Evolutionary conservation across 2,329 filamentous ascomycete species (phyloP).

Genomic region (Kalmusia sp.): DNA sequence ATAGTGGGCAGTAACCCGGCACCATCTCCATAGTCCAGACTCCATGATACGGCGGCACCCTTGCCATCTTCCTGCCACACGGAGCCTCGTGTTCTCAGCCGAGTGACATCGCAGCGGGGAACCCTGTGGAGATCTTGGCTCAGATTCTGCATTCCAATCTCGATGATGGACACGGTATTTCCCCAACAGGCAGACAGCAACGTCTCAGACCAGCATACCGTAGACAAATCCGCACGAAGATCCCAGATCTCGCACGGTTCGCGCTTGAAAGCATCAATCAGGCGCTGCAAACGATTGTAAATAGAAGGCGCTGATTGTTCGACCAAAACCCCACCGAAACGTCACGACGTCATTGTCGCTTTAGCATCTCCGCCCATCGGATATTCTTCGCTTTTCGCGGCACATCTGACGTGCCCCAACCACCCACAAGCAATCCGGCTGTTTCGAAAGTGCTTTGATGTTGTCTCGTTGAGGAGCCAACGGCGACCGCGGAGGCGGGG

Average conservation of each 20-base stretch:
- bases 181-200: not conserved
- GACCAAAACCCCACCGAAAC: not conserved
- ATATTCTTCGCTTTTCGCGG: not conserved
- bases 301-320: not conserved
- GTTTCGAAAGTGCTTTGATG: slow-evolving; percentile 1
- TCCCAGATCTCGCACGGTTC: too few relatives aligned
- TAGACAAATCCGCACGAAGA: not conserved
- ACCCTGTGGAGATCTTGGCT: not conserved
- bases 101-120: slow-evolving; percentile 1
- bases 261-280: not conserved
- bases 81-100: not conserved
- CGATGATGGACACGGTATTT: not conserved
- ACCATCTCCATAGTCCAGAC: not conserved
- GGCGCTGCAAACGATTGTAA: slow-evolving; percentile 5
- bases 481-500: not conserved
- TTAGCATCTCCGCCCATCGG: not conserved
- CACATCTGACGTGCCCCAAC: slow-evolving; percentile 2
- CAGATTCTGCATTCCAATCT: slow-evolving; percentile 6
- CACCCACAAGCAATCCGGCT: not conserved
- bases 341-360: not conserved
- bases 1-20: not conserved
- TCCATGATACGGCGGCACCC: too few relatives aligned
- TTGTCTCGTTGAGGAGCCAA: not conserved
- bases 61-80: not conserved
- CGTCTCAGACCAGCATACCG: slow-evolving; percentile 3